Percentiles rank a stretch among this genome's conserved stretches.
Evolutionary conservation across 805 yeast genomes (phyloP).

Genomic region (Starmerella lactis-condensi): DNA sequence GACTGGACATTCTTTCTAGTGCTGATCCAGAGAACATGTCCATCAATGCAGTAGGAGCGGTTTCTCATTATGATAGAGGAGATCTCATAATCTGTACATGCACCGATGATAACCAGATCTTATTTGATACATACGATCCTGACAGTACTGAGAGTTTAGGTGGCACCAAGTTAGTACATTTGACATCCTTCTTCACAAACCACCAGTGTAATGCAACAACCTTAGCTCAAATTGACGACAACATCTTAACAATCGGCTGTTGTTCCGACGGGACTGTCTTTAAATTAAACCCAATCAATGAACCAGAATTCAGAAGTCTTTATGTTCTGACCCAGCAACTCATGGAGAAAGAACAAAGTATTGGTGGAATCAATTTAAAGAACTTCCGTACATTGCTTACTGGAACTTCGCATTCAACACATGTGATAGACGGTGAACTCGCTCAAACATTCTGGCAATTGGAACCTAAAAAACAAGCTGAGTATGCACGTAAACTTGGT

Average conservation of each 20-base stretch:
- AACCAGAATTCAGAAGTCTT: conserved; percentile 57
- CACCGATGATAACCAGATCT: no score
- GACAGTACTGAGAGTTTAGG: conserved; percentile 69
- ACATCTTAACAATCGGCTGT: conserved; percentile 43
- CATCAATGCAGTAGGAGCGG: conserved; percentile 53
- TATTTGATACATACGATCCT: conserved; percentile 72
- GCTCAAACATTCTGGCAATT: conserved; percentile 18
- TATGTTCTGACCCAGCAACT: conserved; percentile 77
- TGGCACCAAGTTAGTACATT: conserved; percentile 57
- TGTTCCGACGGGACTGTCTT: conserved; percentile 65
- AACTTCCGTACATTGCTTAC: conserved; percentile 16
- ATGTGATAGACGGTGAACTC: conserved; percentile 18
- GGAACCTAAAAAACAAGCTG: conserved; percentile 14
- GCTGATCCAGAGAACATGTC: conserved; percentile 33
- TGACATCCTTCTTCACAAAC: conserved; percentile 54
- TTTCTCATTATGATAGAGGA: conserved; percentile 51
- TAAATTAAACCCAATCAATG: conserved; percentile 55
- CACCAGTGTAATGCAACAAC: conserved; percentile 23
- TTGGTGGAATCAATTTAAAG: conserved; percentile 61
- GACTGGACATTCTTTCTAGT: conserved; percentile 62
- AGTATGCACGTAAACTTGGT: conserved; percentile 19
- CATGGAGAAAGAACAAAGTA: conserved; percentile 51
- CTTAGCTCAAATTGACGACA: conserved; percentile 17
- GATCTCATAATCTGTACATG: no score
- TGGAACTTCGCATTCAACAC: conserved; percentile 7